A percentile compares a stretch with the other conserved stretches of the same genome.
Conservation (phyloP, 129 eudicot genomes). For the Erigeron canadensis region DNA sequence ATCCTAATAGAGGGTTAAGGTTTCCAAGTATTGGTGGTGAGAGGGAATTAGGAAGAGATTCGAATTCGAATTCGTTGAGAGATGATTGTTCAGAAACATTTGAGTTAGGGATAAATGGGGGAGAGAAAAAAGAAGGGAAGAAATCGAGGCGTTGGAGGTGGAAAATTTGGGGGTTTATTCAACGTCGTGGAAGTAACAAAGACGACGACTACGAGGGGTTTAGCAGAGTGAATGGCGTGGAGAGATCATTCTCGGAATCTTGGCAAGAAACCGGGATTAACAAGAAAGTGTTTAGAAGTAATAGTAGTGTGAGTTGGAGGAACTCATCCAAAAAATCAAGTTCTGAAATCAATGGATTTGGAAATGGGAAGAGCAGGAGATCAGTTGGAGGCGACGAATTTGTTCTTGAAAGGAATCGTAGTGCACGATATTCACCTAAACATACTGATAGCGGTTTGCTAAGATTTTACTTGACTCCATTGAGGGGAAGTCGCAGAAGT, state of each 20-base stretch:
- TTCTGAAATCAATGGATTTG: conserved; percentile 41
- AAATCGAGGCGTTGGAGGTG: conserved; percentile 74
- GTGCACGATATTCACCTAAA: conserved; percentile 81
- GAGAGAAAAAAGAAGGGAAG: conserved; percentile 61
- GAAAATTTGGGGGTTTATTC: conserved; percentile 84
- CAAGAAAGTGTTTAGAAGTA: conserved; percentile 62
- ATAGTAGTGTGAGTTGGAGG: conserved; percentile 92
- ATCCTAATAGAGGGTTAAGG: conserved; percentile 39
- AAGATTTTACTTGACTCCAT: conserved; percentile 74
- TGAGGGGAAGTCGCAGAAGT: conserved; percentile 66
- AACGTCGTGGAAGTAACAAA: conserved; percentile 48
- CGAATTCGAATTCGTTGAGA: conserved; percentile 66
- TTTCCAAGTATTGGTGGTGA: conserved; percentile 43
- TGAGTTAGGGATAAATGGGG: conserved; percentile 53
- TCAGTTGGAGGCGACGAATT: conserved; percentile 49
- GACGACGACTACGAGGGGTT: conserved; percentile 53
- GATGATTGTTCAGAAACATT: conserved; percentile 77
- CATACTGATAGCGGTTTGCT: conserved; percentile 65
- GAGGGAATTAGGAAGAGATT: conserved; percentile 50
- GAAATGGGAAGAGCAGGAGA: conserved; percentile 46
- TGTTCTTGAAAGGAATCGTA: conserved; percentile 76
- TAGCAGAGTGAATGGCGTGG: conserved; percentile 69
- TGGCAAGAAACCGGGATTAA: conserved; percentile 62
- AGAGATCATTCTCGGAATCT: conserved; percentile 77
- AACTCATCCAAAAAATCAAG: conserved; percentile 54